Evolutionary conservation across 2,329 filamentous ascomycete species (phyloP), one percentile per base, ranked within the genome.

Genomic region (Fusarium sp.): DNA sequence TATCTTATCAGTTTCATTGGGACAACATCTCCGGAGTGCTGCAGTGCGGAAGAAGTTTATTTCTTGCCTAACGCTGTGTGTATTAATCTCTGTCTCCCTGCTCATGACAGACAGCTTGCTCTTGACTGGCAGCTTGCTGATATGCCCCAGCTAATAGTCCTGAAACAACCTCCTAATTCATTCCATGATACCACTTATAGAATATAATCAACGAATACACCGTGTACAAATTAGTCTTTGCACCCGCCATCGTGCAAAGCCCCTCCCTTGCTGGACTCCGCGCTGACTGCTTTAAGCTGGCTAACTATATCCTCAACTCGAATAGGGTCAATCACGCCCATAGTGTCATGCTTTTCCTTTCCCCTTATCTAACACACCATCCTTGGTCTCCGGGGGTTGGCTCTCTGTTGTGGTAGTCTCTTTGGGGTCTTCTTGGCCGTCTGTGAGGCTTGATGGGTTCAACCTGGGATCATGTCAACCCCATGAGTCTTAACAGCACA

Each of bases 371-470:
- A 85, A 81, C 22, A 83, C 82, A 69, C 91, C 89, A 63, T 90
- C 89, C 18, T 87, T 77, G 45, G 95, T 79, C 78, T 95, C 91
- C 78, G 94, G 87, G 62, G 95, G 90, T 62, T 91, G 85, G 1
- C 94, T 94, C 73, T 93, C 90, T 54, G 90, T 89, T 65, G 91
- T 84, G 1, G 93, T 93, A 76, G 90, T 86, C 66, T 91, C 89
- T 2, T 97, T 91, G 0, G 94, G 94, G 79, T 97, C 97, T 82
- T 94, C 88, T 54, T 31, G 47, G 16, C 96, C 90, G 73, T 93
- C 87, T 35, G 97, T 86, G 6, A 97, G 87, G 4, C 94, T 94
- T 13, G 92, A 96, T 71, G 89, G 89, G 80, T 90, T 94, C 50
- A 96, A 84, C 70, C 87, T 89, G 60, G 11, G 52, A 27, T 34